Evolutionary conservation across 805 yeast genomes (phyloP).

Genomic region (Komagataella phaffii): DNA sequence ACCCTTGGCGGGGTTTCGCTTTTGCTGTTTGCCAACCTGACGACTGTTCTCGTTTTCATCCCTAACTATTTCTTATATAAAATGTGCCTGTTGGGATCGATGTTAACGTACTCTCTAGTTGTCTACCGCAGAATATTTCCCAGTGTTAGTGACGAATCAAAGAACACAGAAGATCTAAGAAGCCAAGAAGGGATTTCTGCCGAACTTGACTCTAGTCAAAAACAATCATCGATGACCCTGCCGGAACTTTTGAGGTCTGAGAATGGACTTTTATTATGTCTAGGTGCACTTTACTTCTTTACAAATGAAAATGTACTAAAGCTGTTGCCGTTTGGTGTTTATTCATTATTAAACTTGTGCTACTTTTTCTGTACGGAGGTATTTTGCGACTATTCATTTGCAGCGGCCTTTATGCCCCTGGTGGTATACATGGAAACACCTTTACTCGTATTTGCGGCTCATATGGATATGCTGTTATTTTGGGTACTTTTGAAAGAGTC

Average conservation of each 20-base stretch:
- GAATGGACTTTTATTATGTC: constrained; percentile 23
- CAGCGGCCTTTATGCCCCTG: constrained; percentile 22
- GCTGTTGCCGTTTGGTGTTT: constrained; percentile 24
- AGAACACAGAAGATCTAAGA: constrained; percentile 1
- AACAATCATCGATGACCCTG: constrained; percentile 10
- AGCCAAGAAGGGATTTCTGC: not conserved
- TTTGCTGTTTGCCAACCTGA: constrained; percentile 2
- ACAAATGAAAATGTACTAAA: constrained; percentile 20
- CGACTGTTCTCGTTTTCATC: not conserved
- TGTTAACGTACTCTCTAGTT: constrained; percentile 16
- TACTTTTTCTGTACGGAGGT: constrained; percentile 19
- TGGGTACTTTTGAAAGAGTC: constrained; percentile 16
- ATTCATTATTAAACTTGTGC: constrained; percentile 24
- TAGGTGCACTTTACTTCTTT: constrained; percentile 22
- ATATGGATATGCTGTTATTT: constrained; percentile 22
- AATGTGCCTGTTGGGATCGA: constrained; percentile 10
- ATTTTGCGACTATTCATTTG: constrained; percentile 17
- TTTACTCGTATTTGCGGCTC: constrained; percentile 21
- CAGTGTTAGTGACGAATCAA: constrained; percentile 7
- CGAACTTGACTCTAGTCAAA: constrained; percentile 2
- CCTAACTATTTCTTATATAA: constrained; percentile 9
- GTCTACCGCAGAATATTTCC: constrained; percentile 13
- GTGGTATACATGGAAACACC: constrained; percentile 24
- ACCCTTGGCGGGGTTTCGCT: constrained; percentile 9
- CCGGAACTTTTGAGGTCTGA: constrained; percentile 25